These are phyloP conservation scores for Teratosphaeria epicoccoides DNA, from an alignment of 2,329 filamentous ascomycete species.

Conservation along the genomic window DNA sequence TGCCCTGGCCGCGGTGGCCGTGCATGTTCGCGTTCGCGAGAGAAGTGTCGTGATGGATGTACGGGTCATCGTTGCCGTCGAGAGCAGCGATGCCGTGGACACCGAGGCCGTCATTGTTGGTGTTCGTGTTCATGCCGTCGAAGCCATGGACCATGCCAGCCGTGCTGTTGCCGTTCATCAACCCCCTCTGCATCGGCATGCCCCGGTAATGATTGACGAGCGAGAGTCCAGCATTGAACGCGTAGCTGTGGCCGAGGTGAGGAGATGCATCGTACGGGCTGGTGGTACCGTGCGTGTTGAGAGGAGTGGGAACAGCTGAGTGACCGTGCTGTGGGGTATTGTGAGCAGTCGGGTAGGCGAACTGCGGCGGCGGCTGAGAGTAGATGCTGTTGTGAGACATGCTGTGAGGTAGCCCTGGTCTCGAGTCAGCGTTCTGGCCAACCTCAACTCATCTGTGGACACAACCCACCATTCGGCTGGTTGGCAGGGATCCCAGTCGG, in stretches of 20 bases:
- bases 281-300: neutral
- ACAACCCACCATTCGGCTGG: neutral
- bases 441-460: neutral
- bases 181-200: neutral
- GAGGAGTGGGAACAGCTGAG: neutral
- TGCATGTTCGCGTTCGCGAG: no score
- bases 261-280: neutral
- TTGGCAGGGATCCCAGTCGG: neutral
- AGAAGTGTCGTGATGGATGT: neutral
- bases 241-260: neutral
- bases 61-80: neutral
- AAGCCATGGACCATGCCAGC: neutral
- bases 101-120: neutral
- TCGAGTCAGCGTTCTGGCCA: neutral
- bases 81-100: neutral
- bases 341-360: neutral
- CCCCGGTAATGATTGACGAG: neutral
- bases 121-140: neutral
- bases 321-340: neutral
- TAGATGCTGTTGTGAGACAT: neutral
- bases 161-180: neutral
- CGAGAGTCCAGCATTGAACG: neutral
- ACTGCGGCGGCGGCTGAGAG: neutral
- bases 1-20: neutral
- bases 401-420: neutral